Conservation (phyloP, 176 grass and related monocot species). For the Musa itinerans region DNA sequence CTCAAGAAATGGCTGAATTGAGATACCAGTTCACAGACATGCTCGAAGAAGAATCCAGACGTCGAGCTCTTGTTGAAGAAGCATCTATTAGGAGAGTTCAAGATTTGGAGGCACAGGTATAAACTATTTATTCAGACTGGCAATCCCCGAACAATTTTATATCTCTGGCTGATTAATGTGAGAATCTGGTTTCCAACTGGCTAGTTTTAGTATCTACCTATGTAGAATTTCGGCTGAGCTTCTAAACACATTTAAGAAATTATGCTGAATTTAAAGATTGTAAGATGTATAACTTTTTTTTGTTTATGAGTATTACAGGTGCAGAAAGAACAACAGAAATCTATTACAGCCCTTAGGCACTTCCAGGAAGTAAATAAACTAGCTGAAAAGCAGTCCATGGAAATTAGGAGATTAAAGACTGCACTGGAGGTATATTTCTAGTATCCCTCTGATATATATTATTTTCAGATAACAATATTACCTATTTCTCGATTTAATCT, state of each 20-base stretch:
- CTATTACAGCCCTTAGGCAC: constrained; percentile 35
- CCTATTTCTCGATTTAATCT: too few species aligned
- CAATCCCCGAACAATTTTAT: background rate
- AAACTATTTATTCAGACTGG: background rate
- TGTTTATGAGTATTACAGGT: constrained; percentile 30
- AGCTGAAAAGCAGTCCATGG: constrained; percentile 40
- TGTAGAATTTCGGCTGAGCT: background rate
- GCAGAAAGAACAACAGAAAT: constrained; percentile 52
- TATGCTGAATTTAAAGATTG: background rate
- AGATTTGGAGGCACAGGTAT: constrained; percentile 82
- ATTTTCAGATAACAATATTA: too few species aligned
- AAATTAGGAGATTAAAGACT: constrained; percentile 67
- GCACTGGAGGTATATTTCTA: constrained; percentile 44
- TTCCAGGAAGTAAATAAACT: constrained; percentile 62
- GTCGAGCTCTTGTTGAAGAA: constrained; percentile 82
- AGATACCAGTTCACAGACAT: constrained; percentile 91
- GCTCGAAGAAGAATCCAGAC: constrained; percentile 98
- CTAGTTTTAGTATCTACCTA: background rate
- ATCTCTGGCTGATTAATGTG: background rate
- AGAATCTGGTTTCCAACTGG: background rate
- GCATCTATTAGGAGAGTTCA: constrained; percentile 92
- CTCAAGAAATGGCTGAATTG: constrained; percentile 99
- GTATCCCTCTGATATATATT: constrained; percentile 9
- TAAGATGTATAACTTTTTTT: background rate
- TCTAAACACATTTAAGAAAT: too few species aligned